phyloP scores from a whole-genome alignment of 306 rosid species.

The Casuarina glauca region DNA sequence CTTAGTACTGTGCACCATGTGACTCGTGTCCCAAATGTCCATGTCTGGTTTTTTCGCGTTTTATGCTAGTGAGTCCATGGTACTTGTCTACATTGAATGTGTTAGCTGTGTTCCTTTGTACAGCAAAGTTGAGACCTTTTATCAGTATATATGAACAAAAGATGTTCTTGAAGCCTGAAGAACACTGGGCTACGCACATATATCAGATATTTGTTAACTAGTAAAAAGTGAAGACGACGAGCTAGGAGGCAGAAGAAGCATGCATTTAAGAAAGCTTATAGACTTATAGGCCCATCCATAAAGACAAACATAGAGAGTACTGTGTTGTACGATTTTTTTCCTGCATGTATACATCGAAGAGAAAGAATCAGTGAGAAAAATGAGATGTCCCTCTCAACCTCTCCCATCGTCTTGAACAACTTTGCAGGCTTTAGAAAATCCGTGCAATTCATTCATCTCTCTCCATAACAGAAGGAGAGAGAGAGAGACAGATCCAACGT shows the following conservation, averaged over 20 bases:
- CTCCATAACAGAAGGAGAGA: background rate
- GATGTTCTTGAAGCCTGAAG: no score
- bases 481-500: no score
- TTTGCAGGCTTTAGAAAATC: conserved; percentile 29
- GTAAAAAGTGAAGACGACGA: background rate
- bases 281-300: background rate
- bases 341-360: background rate
- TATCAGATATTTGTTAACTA: background rate
- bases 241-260: background rate
- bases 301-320: background rate
- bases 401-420: conserved; percentile 24
- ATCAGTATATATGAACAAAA: background rate
- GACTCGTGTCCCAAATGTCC: background rate
- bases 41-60: background rate
- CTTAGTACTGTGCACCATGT: background rate
- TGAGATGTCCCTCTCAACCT: conserved; percentile 32
- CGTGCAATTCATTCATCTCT: conserved; percentile 22
- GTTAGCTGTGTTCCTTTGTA: background rate
- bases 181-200: background rate
- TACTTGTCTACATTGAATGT: background rate
- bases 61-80: background rate
- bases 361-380: conserved; percentile 1
- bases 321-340: background rate
- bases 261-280: background rate
- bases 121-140: background rate